phyloP scores from a whole-genome alignment of 2,329 filamentous ascomycete genomes.

The Diaporthe australafricana region DNA sequence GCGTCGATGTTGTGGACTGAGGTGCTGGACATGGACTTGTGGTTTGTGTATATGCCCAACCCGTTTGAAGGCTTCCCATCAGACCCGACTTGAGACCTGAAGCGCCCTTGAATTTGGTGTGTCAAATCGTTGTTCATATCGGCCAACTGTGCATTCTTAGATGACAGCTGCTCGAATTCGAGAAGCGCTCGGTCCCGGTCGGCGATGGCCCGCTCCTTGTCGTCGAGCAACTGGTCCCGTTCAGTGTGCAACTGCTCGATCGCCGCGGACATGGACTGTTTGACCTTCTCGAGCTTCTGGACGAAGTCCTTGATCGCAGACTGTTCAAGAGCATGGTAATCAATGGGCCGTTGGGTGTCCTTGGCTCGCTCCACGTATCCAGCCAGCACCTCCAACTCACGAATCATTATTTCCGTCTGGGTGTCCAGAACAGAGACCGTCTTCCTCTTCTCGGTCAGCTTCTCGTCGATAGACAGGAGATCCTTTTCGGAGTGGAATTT shows the following conservation, averaged over 20 bases:
- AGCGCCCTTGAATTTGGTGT: constrained; percentile 91
- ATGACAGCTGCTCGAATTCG: constrained; percentile 94
- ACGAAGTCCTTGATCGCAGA: constrained; percentile 93
- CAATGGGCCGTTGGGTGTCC: constrained; percentile 81
- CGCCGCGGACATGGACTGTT: constrained; percentile 66
- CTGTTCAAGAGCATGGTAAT: constrained; percentile 85
- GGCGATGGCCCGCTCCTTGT: constrained; percentile 83
- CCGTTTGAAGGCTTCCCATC: constrained; percentile 64
- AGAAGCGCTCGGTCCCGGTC: constrained; percentile 93
- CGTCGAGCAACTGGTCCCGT: constrained; percentile 84
- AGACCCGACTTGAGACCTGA: constrained; percentile 79
- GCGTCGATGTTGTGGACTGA: constrained; percentile 62
- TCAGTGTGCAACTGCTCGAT: constrained; percentile 75
- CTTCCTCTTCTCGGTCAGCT: constrained; percentile 91
- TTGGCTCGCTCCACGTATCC: constrained; percentile 90
- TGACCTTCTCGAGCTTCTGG: constrained; percentile 74
- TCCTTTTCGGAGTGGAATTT: constrained; percentile 76
- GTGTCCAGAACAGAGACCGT: constrained; percentile 95
- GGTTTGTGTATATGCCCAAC: constrained; percentile 66
- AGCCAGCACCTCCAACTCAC: constrained; percentile 88
- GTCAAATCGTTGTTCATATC: constrained; percentile 97
- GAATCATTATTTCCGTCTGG: constrained; percentile 94
- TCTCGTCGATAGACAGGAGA: constrained; percentile 83
- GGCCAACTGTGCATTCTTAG: constrained; percentile 92
- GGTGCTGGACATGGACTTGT: constrained; percentile 62